These are phyloP conservation scores for Talaromyces rugulosus DNA, from an alignment of 2,329 filamentous ascomycete genomes.

Conservation along the genomic window DNA sequence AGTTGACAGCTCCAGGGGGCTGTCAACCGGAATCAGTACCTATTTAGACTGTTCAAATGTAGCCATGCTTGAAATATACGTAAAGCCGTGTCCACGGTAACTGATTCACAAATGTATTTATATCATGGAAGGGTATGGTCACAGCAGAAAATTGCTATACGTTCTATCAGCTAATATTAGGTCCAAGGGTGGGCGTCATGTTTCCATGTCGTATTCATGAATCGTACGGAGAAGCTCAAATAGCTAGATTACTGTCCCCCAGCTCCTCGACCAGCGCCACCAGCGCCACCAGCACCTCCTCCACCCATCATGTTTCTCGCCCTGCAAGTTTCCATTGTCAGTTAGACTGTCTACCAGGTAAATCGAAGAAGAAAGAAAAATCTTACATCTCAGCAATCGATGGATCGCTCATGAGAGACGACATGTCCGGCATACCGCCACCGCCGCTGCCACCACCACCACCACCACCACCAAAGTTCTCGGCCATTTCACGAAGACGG, in stretches of 20 bases:
- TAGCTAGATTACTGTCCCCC: slow-evolving; percentile 9
- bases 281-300: slow-evolving; percentile 41
- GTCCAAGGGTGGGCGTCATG: not conserved
- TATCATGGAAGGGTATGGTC: not conserved
- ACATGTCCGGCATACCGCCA: slow-evolving; percentile 85
- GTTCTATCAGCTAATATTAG: not conserved
- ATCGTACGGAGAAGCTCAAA: not conserved
- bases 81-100: not conserved
- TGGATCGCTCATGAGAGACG: slow-evolving; percentile 84
- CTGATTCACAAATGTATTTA: not conserved
- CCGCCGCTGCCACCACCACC: slow-evolving; percentile 49
- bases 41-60: too few relatives aligned
- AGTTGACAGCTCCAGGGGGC: too few relatives aligned
- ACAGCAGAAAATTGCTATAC: not conserved
- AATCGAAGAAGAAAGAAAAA: not conserved
- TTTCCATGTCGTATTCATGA: not conserved
- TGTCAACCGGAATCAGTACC: too few relatives aligned
- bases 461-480: slow-evolving; percentile 62
- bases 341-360: slow-evolving; percentile 12
- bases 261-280: slow-evolving; percentile 37
- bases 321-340: slow-evolving; percentile 35
- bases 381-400: slow-evolving; percentile 89
- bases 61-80: not conserved
- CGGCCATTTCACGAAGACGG: slow-evolving; percentile 78
- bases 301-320: slow-evolving; percentile 66